phyloP scores from a whole-genome alignment of 805 yeast species.

The Ogataea henricii region DNA sequence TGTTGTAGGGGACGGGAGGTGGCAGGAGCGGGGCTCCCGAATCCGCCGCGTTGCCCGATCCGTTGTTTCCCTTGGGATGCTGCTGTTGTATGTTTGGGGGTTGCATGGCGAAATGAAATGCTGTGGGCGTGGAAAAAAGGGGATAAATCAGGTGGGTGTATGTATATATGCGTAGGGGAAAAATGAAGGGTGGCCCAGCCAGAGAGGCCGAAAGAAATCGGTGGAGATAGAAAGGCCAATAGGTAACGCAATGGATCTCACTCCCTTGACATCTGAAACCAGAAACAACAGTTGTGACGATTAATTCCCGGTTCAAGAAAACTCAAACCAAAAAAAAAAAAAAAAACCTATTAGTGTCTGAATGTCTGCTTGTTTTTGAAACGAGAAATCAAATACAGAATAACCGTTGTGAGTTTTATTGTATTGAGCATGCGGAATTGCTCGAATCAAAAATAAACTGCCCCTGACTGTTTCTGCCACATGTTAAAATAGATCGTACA shows the following conservation, averaged over 20 bases:
- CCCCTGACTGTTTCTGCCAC: slow-evolving; percentile 8
- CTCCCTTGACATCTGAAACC: background rate
- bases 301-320: background rate
- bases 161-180: no score
- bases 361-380: slow-evolving; percentile 5
- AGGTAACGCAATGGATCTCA: background rate
- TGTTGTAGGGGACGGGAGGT: slow-evolving; percentile 1
- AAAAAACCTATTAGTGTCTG: background rate
- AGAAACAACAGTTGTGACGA: background rate
- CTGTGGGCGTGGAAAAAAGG: no score
- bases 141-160: no score
- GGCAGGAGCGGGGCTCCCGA: slow-evolving; percentile 2
- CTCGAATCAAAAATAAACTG: slow-evolving; percentile 3
- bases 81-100: background rate
- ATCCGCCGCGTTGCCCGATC: background rate
- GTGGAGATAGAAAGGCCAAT: no score
- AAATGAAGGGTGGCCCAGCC: no score
- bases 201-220: no score
- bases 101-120: background rate
- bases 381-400: slow-evolving; percentile 7
- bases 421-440: slow-evolving; percentile 1
- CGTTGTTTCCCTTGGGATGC: background rate
- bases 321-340: background rate
- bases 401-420: slow-evolving; percentile 4
- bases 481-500: slow-evolving; percentile 1